phyloP scores from a whole-genome alignment of 805 yeast species.

The Myxozyma geophila region DNA sequence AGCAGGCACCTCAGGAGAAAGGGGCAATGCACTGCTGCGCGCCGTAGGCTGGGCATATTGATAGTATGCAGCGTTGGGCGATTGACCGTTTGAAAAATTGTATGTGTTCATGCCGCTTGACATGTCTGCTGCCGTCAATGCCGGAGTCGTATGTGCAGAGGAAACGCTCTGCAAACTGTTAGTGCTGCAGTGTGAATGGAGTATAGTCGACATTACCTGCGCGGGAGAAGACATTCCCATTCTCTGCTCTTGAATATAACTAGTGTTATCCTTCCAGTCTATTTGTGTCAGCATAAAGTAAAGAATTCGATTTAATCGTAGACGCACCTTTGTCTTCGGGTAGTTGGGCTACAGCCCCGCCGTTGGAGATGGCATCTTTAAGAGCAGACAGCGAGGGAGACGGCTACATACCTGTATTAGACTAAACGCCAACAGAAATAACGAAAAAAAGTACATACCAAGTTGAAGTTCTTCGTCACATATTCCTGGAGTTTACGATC shows the following conservation, averaged over 20 bases:
- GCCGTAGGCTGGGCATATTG: conserved; percentile 10
- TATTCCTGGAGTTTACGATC: conserved; percentile 18
- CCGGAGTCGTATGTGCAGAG: not conserved
- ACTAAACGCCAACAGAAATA: not conserved
- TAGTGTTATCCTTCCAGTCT: not conserved
- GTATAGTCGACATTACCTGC: not conserved
- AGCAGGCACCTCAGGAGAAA: conserved; percentile 23
- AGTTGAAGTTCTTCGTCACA: conserved; percentile 7
- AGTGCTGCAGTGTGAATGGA: not conserved
- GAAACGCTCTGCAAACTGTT: not conserved
- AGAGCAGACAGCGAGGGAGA: conserved; percentile 11
- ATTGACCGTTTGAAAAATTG: not conserved
- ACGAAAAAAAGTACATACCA: conserved; percentile 1
- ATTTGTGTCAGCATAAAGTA: not conserved
- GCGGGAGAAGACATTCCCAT: not conserved
- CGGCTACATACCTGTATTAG: not conserved
- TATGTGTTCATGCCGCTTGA: not conserved
- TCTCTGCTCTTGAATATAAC: conserved; percentile 10
- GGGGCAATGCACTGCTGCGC: conserved; percentile 9
- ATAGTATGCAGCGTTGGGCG: conserved; percentile 6
- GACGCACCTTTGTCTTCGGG: conserved; percentile 18
- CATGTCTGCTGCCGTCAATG: not conserved
- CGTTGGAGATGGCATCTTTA: conserved; percentile 8
- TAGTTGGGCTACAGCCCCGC: conserved; percentile 14
- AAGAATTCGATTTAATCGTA: not conserved